phyloP scores from a whole-genome alignment of 2,329 filamentous ascomycete genomes.

The Macrophomina pseudophaseolina region DNA sequence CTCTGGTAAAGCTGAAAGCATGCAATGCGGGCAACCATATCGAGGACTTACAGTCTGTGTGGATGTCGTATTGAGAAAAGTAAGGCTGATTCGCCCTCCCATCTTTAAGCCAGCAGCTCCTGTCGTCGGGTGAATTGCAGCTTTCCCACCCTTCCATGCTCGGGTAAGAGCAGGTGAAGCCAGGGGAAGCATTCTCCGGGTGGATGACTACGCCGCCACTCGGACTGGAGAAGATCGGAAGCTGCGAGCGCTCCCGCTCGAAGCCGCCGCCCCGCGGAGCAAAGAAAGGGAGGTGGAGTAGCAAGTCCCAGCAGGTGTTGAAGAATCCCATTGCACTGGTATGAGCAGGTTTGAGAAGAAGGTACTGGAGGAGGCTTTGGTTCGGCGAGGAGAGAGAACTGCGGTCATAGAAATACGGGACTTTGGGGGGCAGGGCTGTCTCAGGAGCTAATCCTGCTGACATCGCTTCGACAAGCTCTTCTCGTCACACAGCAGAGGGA shows the following conservation, averaged over 20 bases:
- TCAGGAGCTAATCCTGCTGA: slow-evolving; percentile 21
- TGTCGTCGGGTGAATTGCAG: slow-evolving; percentile 32
- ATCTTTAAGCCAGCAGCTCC: slow-evolving; percentile 37
- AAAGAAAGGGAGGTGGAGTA: slow-evolving; percentile 23
- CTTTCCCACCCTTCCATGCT: slow-evolving; percentile 29
- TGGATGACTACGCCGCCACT: background rate
- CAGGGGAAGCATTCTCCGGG: slow-evolving; percentile 20
- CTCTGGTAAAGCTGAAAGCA: background rate
- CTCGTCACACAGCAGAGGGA: slow-evolving; percentile 5
- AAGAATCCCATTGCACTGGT: slow-evolving; percentile 21
- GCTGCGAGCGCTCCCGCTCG: slow-evolving; percentile 14
- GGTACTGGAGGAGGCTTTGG: background rate
- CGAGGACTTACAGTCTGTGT: slow-evolving; percentile 31
- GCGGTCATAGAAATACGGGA: slow-evolving; percentile 17
- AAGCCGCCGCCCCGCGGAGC: background rate
- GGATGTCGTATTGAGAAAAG: slow-evolving; percentile 31
- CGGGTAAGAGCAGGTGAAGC: slow-evolving; percentile 34
- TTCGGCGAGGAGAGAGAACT: background rate
- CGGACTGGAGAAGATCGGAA: slow-evolving; percentile 5
- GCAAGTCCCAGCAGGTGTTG: slow-evolving; percentile 17
- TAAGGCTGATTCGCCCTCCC: slow-evolving; percentile 11
- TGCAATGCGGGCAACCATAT: background rate
- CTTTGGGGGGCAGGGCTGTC: background rate
- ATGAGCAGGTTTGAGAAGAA: slow-evolving; percentile 15
- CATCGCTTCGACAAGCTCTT: background rate